Conservation (phyloP, 805 yeast genomes). For the Kodamaea hsintzibuensis region DNA sequence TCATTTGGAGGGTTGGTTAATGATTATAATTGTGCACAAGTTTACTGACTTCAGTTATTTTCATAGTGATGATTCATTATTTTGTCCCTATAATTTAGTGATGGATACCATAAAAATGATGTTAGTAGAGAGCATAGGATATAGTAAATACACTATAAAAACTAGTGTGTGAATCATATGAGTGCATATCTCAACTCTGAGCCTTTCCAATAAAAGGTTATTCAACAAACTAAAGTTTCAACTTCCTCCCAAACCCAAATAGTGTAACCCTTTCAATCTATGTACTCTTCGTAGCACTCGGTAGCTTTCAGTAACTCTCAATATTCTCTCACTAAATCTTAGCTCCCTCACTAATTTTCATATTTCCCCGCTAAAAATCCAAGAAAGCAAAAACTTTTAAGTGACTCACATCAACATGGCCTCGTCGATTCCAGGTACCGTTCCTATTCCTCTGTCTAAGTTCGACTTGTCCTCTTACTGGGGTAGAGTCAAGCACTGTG, state of each 20-base stretch:
- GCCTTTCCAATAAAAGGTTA: too few species aligned
- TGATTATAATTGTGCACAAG: too few species aligned
- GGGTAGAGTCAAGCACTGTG: slow-evolving; percentile 95
- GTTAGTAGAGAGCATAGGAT: neutral
- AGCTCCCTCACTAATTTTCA: neutral
- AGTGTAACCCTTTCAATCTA: too few species aligned
- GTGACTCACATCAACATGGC: slow-evolving; percentile 51
- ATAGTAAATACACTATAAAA: neutral
- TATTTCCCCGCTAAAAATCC: neutral
- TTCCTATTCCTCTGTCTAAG: slow-evolving; percentile 74
- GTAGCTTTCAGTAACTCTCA: neutral
- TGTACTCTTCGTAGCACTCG: too few species aligned
- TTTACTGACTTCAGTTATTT: neutral
- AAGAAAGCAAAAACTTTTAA: neutral
- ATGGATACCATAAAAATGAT: neutral
- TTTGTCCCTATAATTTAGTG: neutral
- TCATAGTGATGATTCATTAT: neutral
- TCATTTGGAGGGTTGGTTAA: neutral
- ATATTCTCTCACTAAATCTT: neutral
- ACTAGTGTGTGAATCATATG: too few species aligned
- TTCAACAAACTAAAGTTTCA: too few species aligned
- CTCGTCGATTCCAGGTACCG: slow-evolving; percentile 81
- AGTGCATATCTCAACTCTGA: too few species aligned
- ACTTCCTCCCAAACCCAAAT: too few species aligned
- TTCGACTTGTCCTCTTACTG: slow-evolving; percentile 80